Percentiles rank a stretch among this genome's conserved stretches.
phyloP scores from a whole-genome alignment of 306 rosid genomes.

The Heteromeles arbutifolia region DNA sequence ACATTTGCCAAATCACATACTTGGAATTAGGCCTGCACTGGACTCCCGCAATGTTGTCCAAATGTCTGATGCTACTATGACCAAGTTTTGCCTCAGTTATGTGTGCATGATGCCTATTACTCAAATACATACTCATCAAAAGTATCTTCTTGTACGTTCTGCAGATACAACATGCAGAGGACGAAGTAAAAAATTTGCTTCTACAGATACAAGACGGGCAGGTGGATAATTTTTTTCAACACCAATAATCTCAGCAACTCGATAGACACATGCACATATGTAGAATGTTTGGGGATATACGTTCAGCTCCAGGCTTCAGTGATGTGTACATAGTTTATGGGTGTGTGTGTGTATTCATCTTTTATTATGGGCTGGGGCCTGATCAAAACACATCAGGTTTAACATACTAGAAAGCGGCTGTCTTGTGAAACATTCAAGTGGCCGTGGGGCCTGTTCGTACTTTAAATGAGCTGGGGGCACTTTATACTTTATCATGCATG shows the following conservation, averaged over 20 bases:
- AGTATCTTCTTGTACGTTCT: conserved; percentile 5
- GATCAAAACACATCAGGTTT: not conserved
- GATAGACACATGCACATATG: not conserved
- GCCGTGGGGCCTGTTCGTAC: not conserved
- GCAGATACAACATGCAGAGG: conserved; percentile 67
- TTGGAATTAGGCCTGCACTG: too few species aligned
- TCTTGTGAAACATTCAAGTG: not conserved
- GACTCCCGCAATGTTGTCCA: not conserved
- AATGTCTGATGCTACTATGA: not conserved
- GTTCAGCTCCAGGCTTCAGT: not conserved
- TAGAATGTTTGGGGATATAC: not conserved
- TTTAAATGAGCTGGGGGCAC: not conserved
- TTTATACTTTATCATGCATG: not conserved
- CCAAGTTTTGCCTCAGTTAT: not conserved
- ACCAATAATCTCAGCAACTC: not conserved
- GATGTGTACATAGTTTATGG: not conserved
- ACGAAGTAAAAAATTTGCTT: conserved; percentile 60
- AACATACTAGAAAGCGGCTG: not conserved
- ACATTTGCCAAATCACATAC: too few species aligned
- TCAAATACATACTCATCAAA: not conserved
- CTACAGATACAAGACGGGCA: conserved; percentile 56
- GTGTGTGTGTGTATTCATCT: not conserved
- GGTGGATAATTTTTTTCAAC: conserved; percentile 29
- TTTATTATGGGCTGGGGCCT: not conserved
- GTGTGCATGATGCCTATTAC: not conserved